Evolutionary conservation across 2,329 filamentous ascomycete species (phyloP), one percentile per base, ranked within the genome.

Genomic region (Aspergillus candidus): DNA sequence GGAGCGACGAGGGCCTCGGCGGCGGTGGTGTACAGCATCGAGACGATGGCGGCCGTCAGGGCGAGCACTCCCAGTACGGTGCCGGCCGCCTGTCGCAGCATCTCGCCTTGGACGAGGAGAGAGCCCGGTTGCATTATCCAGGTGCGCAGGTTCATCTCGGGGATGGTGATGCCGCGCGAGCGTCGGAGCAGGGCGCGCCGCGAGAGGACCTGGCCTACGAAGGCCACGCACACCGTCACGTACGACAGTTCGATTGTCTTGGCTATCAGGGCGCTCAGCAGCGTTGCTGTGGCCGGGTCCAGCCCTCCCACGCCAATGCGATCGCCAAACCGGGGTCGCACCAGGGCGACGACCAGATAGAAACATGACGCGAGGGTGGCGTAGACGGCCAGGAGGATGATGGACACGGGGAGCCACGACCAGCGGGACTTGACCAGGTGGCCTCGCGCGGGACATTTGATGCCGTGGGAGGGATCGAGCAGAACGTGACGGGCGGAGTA

Each of bases 161-260:
- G 82, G 12, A 91, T 74, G 0, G 80, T 87, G 46, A 90, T 76
- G 2, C 86, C 86, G 3, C 71, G 68, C 0, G 79, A 76, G 7
- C 74, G 70, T 42, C 74, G 76, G 17, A 75, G 74, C 43, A 87
- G 76, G 0, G 86, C 83, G 43, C 83, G 71, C 14, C 84, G 74
- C n/a, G 79, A 88, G 12, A 91, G 66, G 0, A 85, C 77, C 60
- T 93, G 87, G 0, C 87, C 87, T 0, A 90, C 61, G 43, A 86
- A 86, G 0, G 83, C 77, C 1, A 90, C 83, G 48, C 88, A 86
- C 0, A 87, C 81, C 0, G 86, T 88, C 3, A 88, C 84, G 56
- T 89, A 91, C 0, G 83, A 81, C 51, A 90, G 60, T 64, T 91
- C 87, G 38, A 90, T 86, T 0, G 83, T 78, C 64, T 90, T 91